phyloP scores from a whole-genome alignment of 306 rosid genomes.

The Vigna radiata region DNA sequence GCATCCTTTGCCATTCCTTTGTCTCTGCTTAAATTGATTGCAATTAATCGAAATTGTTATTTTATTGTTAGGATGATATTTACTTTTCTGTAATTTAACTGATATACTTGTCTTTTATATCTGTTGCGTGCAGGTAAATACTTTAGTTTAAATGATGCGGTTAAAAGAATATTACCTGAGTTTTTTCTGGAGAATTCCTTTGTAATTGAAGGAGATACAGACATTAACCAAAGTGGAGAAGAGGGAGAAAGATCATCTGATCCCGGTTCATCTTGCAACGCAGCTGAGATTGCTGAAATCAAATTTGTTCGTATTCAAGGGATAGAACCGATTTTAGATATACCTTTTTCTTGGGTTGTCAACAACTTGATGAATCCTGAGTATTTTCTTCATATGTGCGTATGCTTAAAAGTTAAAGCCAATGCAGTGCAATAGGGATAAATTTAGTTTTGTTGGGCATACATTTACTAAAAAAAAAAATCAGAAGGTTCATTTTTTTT shows the following conservation, averaged over 20 bases:
- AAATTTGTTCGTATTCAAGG: slow-evolving; percentile 94
- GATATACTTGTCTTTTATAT: slow-evolving; percentile 14
- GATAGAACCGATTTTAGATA: slow-evolving; percentile 81
- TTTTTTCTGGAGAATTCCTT: slow-evolving; percentile 54
- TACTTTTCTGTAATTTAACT: slow-evolving; percentile 3
- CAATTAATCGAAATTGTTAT: slow-evolving; percentile 9
- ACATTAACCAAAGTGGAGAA: slow-evolving; percentile 42
- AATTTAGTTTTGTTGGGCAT: slow-evolving; percentile 14
- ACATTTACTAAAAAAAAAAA: neutral
- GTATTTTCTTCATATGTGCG: slow-evolving; percentile 83
- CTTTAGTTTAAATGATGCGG: slow-evolving; percentile 76
- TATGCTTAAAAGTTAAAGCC: slow-evolving; percentile 67
- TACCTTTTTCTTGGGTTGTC: slow-evolving; percentile 95
- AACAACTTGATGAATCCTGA: slow-evolving; percentile 84
- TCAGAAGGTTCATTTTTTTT: slow-evolving; percentile 49
- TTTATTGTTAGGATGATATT: neutral
- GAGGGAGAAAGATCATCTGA: slow-evolving; percentile 56
- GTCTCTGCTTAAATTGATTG: slow-evolving; percentile 1
- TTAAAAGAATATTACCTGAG: slow-evolving; percentile 77
- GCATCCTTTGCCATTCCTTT: neutral
- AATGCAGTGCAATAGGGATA: slow-evolving; percentile 40
- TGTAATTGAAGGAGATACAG: slow-evolving; percentile 45
- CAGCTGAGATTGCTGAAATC: slow-evolving; percentile 57
- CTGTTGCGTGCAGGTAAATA: slow-evolving; percentile 64
- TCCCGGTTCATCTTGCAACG: slow-evolving; percentile 33